Evolutionary conservation across 164 flowering plant genomes (phyloP).

Genomic region (Amborella trichopoda): DNA sequence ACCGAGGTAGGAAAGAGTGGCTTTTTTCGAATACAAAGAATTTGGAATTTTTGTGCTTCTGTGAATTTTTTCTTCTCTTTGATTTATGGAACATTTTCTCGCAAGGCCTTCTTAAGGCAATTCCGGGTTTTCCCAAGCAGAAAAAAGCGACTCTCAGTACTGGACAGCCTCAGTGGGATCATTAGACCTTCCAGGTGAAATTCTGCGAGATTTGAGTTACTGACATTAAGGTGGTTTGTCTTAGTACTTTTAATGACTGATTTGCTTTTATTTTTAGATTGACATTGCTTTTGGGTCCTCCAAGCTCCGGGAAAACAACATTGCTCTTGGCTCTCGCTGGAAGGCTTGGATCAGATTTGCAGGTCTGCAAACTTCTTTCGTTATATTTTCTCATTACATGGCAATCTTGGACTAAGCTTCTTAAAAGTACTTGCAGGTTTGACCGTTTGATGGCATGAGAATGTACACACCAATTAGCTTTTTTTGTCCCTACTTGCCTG

Average conservation of each 20-base stretch:
- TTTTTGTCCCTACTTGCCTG: no score
- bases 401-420: no score
- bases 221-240: neutral
- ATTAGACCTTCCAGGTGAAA: slow-evolving; percentile 81
- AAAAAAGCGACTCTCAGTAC: slow-evolving; percentile 50
- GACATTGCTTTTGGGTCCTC: slow-evolving; percentile 92
- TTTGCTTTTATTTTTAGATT: slow-evolving; percentile 30
- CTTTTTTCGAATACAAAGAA: neutral
- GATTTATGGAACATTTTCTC: no score
- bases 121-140: slow-evolving; percentile 40
- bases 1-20: slow-evolving; percentile 51
- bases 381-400: neutral
- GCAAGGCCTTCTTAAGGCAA: slow-evolving; percentile 64
- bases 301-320: slow-evolving; percentile 97
- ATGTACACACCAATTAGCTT: no score
- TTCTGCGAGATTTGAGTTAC: neutral
- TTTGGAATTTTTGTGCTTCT: neutral
- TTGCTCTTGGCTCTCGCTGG: slow-evolving; percentile 93
- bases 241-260: neutral
- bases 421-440: no score
- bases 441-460: no score
- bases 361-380: slow-evolving; percentile 33
- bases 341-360: slow-evolving; percentile 51
- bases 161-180: slow-evolving; percentile 66
- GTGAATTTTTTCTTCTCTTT: neutral